Conservation (phyloP, 331 rosid genomes). For the Acacia pycnantha region DNA sequence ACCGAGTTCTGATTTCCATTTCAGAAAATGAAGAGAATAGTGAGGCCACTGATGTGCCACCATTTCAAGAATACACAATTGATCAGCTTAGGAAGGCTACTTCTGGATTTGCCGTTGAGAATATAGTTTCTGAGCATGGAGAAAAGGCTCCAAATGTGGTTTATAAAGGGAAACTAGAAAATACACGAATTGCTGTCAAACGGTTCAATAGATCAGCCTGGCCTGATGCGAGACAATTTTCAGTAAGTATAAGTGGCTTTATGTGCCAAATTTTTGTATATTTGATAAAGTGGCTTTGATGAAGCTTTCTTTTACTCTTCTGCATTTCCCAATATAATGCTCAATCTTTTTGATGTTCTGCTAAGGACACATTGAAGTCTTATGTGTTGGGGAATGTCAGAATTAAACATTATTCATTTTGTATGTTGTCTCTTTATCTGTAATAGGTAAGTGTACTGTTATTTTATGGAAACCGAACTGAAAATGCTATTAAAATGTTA, state of each 20-base stretch:
- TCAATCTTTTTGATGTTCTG: neutral
- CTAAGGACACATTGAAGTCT: neutral
- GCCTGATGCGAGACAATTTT: conserved; percentile 84
- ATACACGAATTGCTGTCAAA: conserved; percentile 73
- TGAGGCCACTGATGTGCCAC: conserved; percentile 55
- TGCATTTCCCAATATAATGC: neutral
- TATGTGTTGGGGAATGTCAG: neutral
- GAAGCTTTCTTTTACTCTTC: neutral
- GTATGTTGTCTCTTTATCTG: neutral
- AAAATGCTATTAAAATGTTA: neutral
- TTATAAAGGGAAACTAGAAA: conserved; percentile 31
- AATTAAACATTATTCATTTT: conserved; percentile 23
- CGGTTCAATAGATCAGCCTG: conserved; percentile 86
- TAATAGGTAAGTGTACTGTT: neutral
- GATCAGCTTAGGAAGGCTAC: conserved; percentile 82
- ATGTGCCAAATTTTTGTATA: neutral
- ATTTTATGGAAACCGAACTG: neutral
- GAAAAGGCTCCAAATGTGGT: conserved; percentile 90
- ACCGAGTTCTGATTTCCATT: conserved; percentile 9
- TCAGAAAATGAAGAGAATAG: conserved; percentile 57
- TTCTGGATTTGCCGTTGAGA: conserved; percentile 74
- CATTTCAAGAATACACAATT: conserved; percentile 66
- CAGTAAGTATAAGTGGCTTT: conserved; percentile 48
- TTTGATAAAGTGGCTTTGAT: neutral
- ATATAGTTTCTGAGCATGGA: conserved; percentile 94